phyloP scores from a whole-genome alignment of 305 asterid genomes.

The Salvia sclarea region DNA sequence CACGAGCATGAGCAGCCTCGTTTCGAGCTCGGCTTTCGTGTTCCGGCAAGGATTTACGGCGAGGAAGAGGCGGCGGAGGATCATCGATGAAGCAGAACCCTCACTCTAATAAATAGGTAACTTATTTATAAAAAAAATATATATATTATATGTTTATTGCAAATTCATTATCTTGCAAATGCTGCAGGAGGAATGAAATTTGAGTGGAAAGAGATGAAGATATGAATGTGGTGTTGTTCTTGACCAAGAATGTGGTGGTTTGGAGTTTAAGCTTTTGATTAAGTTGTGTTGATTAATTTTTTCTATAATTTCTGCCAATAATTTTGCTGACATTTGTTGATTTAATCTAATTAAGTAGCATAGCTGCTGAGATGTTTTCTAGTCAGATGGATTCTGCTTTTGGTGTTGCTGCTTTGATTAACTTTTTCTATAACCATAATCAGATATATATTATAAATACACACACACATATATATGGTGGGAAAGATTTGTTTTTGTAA shows the following conservation, averaged over 20 bases:
- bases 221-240: not conserved
- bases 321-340: not conserved
- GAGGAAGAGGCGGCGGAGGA: constrained; percentile 25
- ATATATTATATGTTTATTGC: not conserved
- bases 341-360: not conserved
- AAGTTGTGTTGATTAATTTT: not conserved
- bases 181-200: not conserved
- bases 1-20: not conserved
- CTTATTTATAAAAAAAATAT: not conserved
- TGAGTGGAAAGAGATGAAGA: not conserved
- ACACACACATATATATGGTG: not conserved
- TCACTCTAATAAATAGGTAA: constrained; percentile 17
- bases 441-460: no score
- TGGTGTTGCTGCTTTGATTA: not conserved
- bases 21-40: constrained; percentile 36
- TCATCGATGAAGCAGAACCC: not conserved
- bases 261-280: not conserved
- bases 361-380: not conserved
- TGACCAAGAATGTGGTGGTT: not conserved
- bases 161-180: not conserved
- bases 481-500: not conserved
- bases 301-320: not conserved
- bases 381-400: not conserved
- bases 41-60: constrained; percentile 32
- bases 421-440: not conserved